A percentile compares a stretch with the other conserved stretches of the same genome.
Evolutionary conservation across 2,329 filamentous ascomycete species (phyloP).

Genomic region (Verticillium nubilum): DNA sequence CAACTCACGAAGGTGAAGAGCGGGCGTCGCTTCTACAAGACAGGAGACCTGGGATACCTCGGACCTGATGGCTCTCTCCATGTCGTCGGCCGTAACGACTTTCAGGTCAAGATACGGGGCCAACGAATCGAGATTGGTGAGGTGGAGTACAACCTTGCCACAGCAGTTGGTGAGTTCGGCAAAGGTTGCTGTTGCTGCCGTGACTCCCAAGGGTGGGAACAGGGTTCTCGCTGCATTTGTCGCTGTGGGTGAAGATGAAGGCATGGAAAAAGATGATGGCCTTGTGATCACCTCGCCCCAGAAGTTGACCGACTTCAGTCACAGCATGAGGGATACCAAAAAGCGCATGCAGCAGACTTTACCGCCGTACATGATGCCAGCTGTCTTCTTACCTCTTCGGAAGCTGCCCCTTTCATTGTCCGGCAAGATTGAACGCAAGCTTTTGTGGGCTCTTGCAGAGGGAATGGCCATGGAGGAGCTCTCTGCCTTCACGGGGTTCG

Average conservation of each 20-base stretch:
- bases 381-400: slow-evolving; percentile 7
- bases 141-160: slow-evolving; percentile 3
- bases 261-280: background rate
- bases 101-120: slow-evolving; percentile 39
- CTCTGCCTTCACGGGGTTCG: background rate
- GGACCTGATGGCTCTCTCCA: slow-evolving; percentile 5
- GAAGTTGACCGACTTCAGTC: background rate
- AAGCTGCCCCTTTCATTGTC: slow-evolving; percentile 10
- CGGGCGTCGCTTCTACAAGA: slow-evolving; percentile 9
- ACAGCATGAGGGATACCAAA: background rate
- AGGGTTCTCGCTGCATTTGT: slow-evolving; percentile 7
- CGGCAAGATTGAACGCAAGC: slow-evolving; percentile 15
- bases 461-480: background rate
- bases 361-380: slow-evolving; percentile 18
- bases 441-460: background rate
- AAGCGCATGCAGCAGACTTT: slow-evolving; percentile 4
- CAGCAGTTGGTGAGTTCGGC: background rate
- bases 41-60: slow-evolving; percentile 7
- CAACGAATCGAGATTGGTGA: slow-evolving; percentile 35
- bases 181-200: background rate
- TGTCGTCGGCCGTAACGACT: slow-evolving; percentile 19
- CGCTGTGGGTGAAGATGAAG: background rate
- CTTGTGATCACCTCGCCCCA: background rate
- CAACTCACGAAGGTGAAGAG: background rate
- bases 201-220: background rate